Evolutionary conservation across 169 alveolate species (phyloP).

Genomic region (Plasmodium coatneyi): DNA sequence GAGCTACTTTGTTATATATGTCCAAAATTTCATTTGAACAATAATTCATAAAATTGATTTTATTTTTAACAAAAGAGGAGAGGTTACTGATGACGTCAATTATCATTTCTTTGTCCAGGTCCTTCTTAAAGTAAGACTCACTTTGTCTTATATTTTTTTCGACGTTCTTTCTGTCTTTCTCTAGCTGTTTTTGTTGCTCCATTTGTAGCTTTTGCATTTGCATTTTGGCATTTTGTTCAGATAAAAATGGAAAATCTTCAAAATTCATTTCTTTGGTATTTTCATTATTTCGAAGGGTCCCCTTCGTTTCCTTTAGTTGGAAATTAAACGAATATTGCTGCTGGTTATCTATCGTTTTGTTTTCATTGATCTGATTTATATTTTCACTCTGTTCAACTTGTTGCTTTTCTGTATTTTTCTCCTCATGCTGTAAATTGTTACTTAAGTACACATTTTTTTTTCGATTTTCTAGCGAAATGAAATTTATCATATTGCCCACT

Average conservation of each 20-base stretch:
- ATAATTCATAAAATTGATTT: constrained; percentile 75
- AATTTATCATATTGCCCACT: constrained; percentile 50
- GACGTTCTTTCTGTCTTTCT: constrained; percentile 39
- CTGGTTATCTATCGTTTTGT: not conserved
- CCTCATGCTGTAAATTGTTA: constrained; percentile 22
- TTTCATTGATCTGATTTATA: not conserved
- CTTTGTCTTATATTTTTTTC: constrained; percentile 68
- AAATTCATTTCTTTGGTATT: constrained; percentile 52
- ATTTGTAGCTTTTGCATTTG: constrained; percentile 2
- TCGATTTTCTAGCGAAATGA: constrained; percentile 50
- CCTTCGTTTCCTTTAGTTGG: constrained; percentile 70
- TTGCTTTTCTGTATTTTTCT: constrained; percentile 12
- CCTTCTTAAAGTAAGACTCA: constrained; percentile 53
- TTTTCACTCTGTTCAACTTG: not conserved
- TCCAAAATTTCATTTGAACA: constrained; percentile 75
- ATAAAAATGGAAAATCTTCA: constrained; percentile 25
- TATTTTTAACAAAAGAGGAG: constrained; percentile 75
- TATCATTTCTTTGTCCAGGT: constrained; percentile 67
- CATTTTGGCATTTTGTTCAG: constrained; percentile 14
- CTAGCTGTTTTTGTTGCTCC: constrained; percentile 53
- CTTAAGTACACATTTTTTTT: constrained; percentile 68
- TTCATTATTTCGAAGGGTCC: constrained; percentile 66
- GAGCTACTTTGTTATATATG: constrained; percentile 69
- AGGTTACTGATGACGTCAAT: constrained; percentile 68
- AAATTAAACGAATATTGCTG: constrained; percentile 23